Conservation (phyloP, 225 moss, liverwort and hornwort species). For the Neckera pumila region DNA sequence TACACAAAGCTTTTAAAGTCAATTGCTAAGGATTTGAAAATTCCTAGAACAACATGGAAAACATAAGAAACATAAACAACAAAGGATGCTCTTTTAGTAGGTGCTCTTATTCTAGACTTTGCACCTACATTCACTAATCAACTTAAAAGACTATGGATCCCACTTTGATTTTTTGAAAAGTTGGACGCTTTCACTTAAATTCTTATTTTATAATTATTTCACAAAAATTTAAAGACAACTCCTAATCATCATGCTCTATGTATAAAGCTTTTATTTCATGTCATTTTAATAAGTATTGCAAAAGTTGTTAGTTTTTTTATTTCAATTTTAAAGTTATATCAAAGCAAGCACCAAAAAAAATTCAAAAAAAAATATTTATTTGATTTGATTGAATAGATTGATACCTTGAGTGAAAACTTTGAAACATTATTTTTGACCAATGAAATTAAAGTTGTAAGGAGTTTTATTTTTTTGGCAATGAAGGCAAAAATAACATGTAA, state of each 20-base stretch:
- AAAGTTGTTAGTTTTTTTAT: neutral
- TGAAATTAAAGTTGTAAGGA: neutral
- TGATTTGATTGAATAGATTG: neutral
- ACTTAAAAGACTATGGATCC: neutral
- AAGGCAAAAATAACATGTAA: neutral
- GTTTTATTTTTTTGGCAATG: neutral
- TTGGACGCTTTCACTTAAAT: fast-evolving
- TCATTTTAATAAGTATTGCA: neutral
- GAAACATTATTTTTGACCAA: neutral
- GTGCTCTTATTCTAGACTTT: neutral
- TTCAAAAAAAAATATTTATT: neutral
- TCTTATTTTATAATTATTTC: neutral
- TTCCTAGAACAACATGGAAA: neutral
- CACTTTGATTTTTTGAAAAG: neutral
- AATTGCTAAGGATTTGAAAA: neutral
- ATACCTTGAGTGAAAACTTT: neutral
- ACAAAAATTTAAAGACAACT: neutral
- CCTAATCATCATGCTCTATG: neutral
- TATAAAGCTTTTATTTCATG: neutral
- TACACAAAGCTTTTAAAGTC: neutral
- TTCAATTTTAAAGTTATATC: neutral
- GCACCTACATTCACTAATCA: neutral
- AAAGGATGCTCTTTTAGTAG: fast-evolving
- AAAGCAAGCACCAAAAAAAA: neutral
- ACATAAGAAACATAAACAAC: neutral